phyloP scores from a whole-genome alignment of 2,329 filamentous ascomycete genomes.

The Fusarium sulawesiense region DNA sequence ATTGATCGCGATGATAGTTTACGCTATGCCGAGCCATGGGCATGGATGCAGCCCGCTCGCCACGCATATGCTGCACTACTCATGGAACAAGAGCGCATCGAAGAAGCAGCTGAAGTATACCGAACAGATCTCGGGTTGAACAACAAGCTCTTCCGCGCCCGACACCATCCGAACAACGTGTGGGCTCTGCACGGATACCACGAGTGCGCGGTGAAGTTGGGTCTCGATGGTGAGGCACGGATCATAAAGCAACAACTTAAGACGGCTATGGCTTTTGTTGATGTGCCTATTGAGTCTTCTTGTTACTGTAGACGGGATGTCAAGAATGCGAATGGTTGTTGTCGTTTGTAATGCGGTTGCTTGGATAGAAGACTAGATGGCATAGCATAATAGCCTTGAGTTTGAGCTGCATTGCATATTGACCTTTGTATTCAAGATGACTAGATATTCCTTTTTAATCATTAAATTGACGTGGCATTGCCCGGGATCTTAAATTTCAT shows the following conservation, averaged over 20 bases:
- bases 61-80: constrained; percentile 76
- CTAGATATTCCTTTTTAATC: constrained; percentile 1
- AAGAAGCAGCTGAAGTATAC: constrained; percentile 67
- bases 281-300: constrained; percentile 62
- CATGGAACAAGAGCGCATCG: constrained; percentile 69
- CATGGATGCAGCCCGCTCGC: constrained; percentile 78
- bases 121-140: constrained; percentile 69
- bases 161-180: constrained; percentile 76
- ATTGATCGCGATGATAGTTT: constrained; percentile 69
- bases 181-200: constrained; percentile 79
- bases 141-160: constrained; percentile 67
- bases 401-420: background rate
- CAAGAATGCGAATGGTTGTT: constrained; percentile 12
- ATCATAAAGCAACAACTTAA: constrained; percentile 58
- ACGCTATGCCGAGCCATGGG: constrained; percentile 79
- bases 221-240: constrained; percentile 54
- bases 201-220: constrained; percentile 69
- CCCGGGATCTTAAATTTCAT: background rate
- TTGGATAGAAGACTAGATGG: background rate
- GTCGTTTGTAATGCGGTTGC: background rate
- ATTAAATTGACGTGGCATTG: background rate
- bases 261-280: constrained; percentile 65
- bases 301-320: constrained; percentile 43
- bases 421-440: background rate
- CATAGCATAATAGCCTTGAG: background rate